These are phyloP conservation scores for Lachnellula suecica DNA, from an alignment of 2,329 filamentous ascomycete genomes.

Conservation along the genomic window DNA sequence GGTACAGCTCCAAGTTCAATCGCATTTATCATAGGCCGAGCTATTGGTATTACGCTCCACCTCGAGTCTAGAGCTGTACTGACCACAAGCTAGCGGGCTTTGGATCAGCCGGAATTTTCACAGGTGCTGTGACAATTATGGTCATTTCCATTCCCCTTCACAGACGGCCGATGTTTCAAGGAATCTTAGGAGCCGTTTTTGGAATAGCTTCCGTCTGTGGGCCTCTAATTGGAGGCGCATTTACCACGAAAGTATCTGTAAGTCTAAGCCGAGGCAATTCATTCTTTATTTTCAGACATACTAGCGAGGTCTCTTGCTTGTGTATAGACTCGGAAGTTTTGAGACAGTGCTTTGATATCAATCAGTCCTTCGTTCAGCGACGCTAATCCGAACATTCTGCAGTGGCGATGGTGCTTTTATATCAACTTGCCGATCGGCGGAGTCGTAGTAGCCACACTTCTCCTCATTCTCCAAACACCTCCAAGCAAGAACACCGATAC, in stretches of 20 bases:
- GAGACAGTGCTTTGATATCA: background rate
- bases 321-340: background rate
- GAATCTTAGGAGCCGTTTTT: constrained; percentile 30
- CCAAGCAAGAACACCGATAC: constrained; percentile 16
- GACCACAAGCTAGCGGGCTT: constrained; percentile 17
- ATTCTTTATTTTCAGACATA: too few relatives aligned
- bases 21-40: constrained; percentile 36
- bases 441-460: constrained; percentile 16
- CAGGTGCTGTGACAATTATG: constrained; percentile 30
- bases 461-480: constrained; percentile 16
- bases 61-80: constrained; percentile 2
- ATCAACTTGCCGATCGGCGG: constrained; percentile 39
- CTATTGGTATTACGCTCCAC: constrained; percentile 25
- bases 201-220: constrained; percentile 34
- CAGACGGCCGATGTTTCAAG: constrained; percentile 30
- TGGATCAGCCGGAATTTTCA: constrained; percentile 31
- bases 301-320: too few relatives aligned
- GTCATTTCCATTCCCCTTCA: constrained; percentile 27
- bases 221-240: constrained; percentile 41
- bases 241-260: constrained; percentile 35
- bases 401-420: constrained; percentile 37
- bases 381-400: constrained; percentile 20
- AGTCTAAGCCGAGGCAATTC: background rate
- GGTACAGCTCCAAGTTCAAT: constrained; percentile 33
- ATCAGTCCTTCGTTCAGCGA: background rate